Conservation (phyloP, 176 grass and related monocot species). For the Cymbopogon citratus region DNA sequence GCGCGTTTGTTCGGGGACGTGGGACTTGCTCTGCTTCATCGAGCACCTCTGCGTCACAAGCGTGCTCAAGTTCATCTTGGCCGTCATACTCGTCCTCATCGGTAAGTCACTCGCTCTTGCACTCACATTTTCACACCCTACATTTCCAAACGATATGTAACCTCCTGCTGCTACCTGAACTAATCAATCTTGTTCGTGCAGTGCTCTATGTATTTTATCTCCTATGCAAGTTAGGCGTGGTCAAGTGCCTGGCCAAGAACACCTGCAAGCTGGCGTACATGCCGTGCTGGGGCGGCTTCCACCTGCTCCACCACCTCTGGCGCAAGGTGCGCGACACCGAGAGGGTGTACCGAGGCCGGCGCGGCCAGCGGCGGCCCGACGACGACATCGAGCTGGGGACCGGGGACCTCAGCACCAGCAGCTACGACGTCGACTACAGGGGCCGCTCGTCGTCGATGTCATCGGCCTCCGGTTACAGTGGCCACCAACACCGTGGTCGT, state of each 20-base stretch:
- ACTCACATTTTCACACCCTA: not conserved
- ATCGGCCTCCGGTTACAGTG: not conserved
- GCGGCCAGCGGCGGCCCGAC: not conserved
- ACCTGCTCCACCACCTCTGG: constrained; percentile 20
- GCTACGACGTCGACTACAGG: not conserved
- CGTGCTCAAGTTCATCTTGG: constrained; percentile 39
- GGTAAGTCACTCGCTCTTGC: constrained; percentile 7
- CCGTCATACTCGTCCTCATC: constrained; percentile 24
- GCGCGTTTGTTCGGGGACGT: constrained; percentile 50
- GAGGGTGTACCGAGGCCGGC: constrained; percentile 19
- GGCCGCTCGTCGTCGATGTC: not conserved
- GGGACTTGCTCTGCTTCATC: constrained; percentile 61
- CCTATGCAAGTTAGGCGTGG: constrained; percentile 28
- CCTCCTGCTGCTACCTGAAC: not conserved
- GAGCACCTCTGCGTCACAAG: constrained; percentile 52
- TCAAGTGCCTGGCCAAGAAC: constrained; percentile 38
- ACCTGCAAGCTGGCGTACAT: constrained; percentile 28
- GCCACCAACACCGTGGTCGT: not conserved
- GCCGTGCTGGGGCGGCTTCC: not conserved
- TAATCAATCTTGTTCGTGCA: not conserved
- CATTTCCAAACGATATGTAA: no score
- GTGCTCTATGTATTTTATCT: constrained; percentile 26
- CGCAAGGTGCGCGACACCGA: constrained; percentile 32
- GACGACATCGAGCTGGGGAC: constrained; percentile 2
- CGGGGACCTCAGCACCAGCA: not conserved